Percentiles rank a stretch among this genome's conserved stretches.
Conservation (phyloP, 202 grass and related monocot genomes). For the Eragrostis tef region DNA sequence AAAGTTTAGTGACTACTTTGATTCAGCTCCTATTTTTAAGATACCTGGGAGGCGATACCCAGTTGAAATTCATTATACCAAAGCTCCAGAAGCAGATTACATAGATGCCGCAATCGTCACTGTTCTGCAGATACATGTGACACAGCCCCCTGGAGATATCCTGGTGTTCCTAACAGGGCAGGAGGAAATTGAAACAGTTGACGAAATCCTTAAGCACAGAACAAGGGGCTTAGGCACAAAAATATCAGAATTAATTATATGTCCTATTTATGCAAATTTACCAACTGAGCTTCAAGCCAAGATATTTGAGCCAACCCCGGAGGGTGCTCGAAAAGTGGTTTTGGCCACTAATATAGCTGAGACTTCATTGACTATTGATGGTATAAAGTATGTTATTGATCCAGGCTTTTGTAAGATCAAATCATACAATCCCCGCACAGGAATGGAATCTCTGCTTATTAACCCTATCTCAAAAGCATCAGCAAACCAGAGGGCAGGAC, state of each 20-base stretch:
- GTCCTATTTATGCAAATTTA: constrained; percentile 91
- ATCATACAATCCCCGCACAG: constrained; percentile 89
- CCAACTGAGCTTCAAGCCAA: constrained; percentile 94
- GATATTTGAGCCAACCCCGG: constrained; percentile 87
- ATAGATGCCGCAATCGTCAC: constrained; percentile 93
- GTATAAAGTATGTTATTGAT: constrained; percentile 94
- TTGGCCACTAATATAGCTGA: constrained; percentile 95
- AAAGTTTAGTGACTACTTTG: constrained; percentile 95
- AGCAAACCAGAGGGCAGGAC: constrained; percentile 91
- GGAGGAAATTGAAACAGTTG: constrained; percentile 93
- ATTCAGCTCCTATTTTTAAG: constrained; percentile 85
- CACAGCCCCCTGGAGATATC: constrained; percentile 82
- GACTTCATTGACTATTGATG: constrained; percentile 94
- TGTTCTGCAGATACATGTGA: constrained; percentile 93
- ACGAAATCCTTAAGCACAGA: constrained; percentile 91
- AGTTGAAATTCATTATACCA: constrained; percentile 86
- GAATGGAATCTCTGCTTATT: constrained; percentile 87
- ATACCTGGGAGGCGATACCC: constrained; percentile 83
- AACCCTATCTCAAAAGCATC: constrained; percentile 97
- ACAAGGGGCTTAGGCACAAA: constrained; percentile 92
- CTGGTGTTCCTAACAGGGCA: constrained; percentile 88
- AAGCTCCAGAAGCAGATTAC: constrained; percentile 93
- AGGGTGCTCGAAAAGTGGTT: constrained; percentile 89
- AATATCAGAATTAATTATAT: constrained; percentile 89
- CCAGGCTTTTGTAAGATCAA: constrained; percentile 97